Evolutionary conservation across 257 asterid genomes (phyloP).

Genomic region (Fraxinus anomala): DNA sequence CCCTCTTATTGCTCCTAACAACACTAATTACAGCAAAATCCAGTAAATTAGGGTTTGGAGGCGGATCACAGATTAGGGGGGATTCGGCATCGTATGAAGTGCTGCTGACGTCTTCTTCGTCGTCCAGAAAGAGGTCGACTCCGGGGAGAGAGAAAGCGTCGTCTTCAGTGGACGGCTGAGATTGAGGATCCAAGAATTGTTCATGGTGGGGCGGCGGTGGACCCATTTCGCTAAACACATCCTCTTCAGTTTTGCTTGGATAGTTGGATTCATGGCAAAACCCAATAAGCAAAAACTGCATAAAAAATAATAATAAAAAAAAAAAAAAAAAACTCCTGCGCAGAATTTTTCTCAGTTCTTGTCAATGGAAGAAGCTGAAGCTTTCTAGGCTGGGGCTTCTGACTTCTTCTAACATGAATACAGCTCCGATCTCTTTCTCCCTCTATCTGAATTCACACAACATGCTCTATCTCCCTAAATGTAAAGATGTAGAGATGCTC

Average conservation of each 20-base stretch:
- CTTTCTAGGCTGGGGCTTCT: not conserved
- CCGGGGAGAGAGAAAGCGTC: no score
- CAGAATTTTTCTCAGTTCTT: not conserved
- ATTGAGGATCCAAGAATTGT: no score
- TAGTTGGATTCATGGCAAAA: slow-evolving; percentile 38
- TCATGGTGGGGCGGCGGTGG: no score
- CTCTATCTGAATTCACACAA: not conserved
- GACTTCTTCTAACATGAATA: not conserved
- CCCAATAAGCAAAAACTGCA: not conserved
- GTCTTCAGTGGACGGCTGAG: no score
- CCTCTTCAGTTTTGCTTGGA: no score
- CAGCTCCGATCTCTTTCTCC: not conserved
- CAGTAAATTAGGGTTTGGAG: slow-evolving; percentile 56
- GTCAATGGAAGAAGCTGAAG: not conserved
- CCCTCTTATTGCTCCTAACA: slow-evolving; percentile 23
- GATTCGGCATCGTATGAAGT: slow-evolving; percentile 73
- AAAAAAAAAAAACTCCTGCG: no score
- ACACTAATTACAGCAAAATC: slow-evolving; percentile 22
- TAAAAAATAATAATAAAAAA: no score
- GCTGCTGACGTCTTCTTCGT: slow-evolving; percentile 71
- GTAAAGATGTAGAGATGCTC: not conserved
- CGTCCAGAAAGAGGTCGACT: slow-evolving; percentile 31
- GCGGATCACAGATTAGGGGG: slow-evolving; percentile 35
- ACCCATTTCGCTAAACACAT: no score
- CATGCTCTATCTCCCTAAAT: no score